Percentiles rank a stretch among this genome's conserved stretches.
These are phyloP conservation scores for Chaetomium sp. DNA, from an alignment of 2,329 filamentous ascomycete genomes.

Conservation along the genomic window DNA sequence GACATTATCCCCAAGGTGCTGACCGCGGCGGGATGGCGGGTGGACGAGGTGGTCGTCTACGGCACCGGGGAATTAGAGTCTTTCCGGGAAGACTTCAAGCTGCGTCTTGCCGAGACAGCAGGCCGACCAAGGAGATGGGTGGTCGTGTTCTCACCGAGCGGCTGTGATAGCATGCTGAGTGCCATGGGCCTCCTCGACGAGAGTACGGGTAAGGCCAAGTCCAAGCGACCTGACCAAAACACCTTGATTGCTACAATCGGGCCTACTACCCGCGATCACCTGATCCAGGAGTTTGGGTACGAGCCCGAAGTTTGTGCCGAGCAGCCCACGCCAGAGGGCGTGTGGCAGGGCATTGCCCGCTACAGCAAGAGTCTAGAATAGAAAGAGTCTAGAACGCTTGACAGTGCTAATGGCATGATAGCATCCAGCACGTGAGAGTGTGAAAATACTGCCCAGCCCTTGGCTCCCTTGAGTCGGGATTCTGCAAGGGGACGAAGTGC, in stretches of 20 bases:
- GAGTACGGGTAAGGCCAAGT: constrained; percentile 44
- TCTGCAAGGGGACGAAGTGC: background rate
- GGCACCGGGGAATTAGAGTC: constrained; percentile 79
- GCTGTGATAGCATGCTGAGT: constrained; percentile 62
- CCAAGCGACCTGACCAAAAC: constrained; percentile 40
- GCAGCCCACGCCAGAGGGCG: constrained; percentile 78
- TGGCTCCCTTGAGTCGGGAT: background rate
- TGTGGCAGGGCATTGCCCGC: constrained; percentile 66
- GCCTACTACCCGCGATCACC: constrained; percentile 81
- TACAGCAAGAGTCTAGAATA: constrained; percentile 41
- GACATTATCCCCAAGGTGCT: constrained; percentile 87
- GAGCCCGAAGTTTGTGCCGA: constrained; percentile 79
- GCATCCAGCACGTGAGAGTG: constrained; percentile 12
- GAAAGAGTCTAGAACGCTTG: background rate
- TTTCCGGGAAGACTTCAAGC: constrained; percentile 69
- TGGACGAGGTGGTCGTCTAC: constrained; percentile 84
- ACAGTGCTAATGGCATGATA: background rate
- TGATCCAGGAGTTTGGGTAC: constrained; percentile 65
- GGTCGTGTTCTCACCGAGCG: constrained; percentile 71
- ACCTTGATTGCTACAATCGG: constrained; percentile 85
- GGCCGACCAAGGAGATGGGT: constrained; percentile 62
- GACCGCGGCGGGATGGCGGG: constrained; percentile 60
- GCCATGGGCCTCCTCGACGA: constrained; percentile 56
- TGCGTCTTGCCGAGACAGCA: constrained; percentile 51
- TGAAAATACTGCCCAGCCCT: background rate